Evolutionary conservation across 441 rosid genomes (phyloP).

Genomic region (Melastoma candidum): DNA sequence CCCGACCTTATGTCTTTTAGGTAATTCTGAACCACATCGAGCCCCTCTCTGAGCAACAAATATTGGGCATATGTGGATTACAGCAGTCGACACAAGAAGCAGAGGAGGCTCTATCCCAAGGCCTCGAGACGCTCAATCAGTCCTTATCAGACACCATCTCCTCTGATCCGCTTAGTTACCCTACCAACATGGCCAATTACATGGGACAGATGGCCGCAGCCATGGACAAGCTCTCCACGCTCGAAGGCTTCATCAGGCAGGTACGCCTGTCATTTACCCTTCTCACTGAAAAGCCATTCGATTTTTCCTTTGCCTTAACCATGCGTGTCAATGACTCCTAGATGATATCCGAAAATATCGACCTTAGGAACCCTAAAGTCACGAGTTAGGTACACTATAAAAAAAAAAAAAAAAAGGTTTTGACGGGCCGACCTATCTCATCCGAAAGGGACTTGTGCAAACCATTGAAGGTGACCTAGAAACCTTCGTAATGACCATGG

Average conservation of each 20-base stretch:
- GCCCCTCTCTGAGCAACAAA: conserved; percentile 6
- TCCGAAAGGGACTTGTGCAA: too few relatives aligned
- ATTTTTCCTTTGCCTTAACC: too few relatives aligned
- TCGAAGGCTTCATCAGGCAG: conserved; percentile 5
- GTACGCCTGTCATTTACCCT: not conserved
- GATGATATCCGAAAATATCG: too few relatives aligned
- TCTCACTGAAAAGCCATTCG: too few relatives aligned
- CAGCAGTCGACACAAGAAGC: conserved; percentile 8
- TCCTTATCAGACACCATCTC: conserved; percentile 6
- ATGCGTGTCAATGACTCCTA: too few relatives aligned
- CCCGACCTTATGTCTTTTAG: too few relatives aligned
- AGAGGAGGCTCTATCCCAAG: conserved; percentile 3
- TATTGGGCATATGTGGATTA: conserved; percentile 5
- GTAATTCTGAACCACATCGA: not conserved
- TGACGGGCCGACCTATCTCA: too few relatives aligned
- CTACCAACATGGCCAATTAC: conserved; percentile 5
- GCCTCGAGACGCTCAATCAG: conserved; percentile 3
- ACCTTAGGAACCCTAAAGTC: too few relatives aligned
- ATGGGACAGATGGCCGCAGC: conserved; percentile 8
- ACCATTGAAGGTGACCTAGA: too few relatives aligned
- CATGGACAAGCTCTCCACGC: conserved; percentile 8
- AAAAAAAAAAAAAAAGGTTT: too few relatives aligned
- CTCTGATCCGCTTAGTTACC: not conserved
- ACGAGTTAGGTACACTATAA: too few relatives aligned
- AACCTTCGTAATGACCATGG: too few relatives aligned